Base-by-base conservation (phyloP, 2,329 filamentous ascomycete genomes). In the Colletotrichum abscissum region DNA sequence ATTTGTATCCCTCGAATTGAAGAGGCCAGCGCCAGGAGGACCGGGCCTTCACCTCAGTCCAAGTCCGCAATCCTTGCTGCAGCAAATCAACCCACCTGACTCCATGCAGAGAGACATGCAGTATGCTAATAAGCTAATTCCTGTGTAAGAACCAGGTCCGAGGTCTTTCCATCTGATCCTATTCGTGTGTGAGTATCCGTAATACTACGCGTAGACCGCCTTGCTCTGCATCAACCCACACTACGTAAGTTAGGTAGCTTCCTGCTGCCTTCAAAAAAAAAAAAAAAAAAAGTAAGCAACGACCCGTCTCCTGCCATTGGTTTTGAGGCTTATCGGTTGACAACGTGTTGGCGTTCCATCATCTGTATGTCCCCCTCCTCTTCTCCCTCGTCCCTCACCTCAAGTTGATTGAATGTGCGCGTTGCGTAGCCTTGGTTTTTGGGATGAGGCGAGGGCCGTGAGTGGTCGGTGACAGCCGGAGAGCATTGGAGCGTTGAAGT, bases 21-120 rank as follows among this genome's bases (percentile, higher is more conserved):
- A 58, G 63, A n/a, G 14, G 4, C 24, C 38, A 33, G 65, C 42
- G 64, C 57, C 52, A 69, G 64, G 65, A 58, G 58, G 58, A 69
- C 65, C 58, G 58, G 65, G 28, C 58, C 58, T 64, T 63, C 65
- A 69, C 42, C n/a, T 66, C 52, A 64, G 67, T 42, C 42, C 42
- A n/a, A 24, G 35, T 54, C 42, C 30, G 6, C n/a, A 24, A 72
- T 72, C 55, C 66, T 73, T 65, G 66, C 12, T 62, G 57, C 57
- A 52, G 49, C 57, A 63, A 57, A 28, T 30, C 62, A 63, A 60
- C 55, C 54, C 60, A 35, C 42, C 67, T 69, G 60, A 70, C 55
- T 28, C 35, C 65, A 60, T 54, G 56, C 22, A 60, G 56, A 56
- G 54, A 56, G 19, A 56, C 46, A 58, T 60, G 59, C n/a, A 14